Conservation (phyloP, 805 yeast genomes). For the Candida verbasci region DNA sequence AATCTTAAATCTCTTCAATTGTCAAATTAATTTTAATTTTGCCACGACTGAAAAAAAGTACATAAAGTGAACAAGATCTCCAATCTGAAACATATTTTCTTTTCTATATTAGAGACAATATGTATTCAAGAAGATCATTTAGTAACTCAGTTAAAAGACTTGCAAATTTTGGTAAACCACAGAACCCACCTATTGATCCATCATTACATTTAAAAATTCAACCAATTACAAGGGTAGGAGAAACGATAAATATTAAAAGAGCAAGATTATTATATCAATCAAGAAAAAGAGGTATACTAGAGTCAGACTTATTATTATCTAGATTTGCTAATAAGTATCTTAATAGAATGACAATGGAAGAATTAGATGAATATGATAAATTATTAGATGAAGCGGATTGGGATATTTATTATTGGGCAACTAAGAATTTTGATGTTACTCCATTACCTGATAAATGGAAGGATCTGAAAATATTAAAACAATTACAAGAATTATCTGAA, state of each 20-base stretch:
- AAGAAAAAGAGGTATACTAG: constrained; percentile 92
- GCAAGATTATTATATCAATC: constrained; percentile 91
- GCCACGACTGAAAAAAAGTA: too few species aligned
- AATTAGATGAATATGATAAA: constrained; percentile 80
- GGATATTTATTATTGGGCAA: constrained; percentile 99
- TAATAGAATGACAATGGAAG: constrained; percentile 50
- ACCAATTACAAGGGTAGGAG: constrained; percentile 76
- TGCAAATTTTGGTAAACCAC: constrained; percentile 38
- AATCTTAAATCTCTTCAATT: too few species aligned
- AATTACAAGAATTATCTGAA: constrained; percentile 69
- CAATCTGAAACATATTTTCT: too few species aligned
- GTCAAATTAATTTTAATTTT: too few species aligned
- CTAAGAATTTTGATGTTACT: constrained; percentile 72
- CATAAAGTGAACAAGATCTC: too few species aligned
- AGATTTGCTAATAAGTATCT: constrained; percentile 80
- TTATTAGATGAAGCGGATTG: constrained; percentile 94
- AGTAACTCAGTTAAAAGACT: not conserved
- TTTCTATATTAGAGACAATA: too few species aligned
- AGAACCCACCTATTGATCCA: constrained; percentile 29
- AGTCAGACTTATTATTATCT: constrained; percentile 81
- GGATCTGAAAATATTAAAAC: constrained; percentile 54
- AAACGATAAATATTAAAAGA: constrained; percentile 65
- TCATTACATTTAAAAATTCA: constrained; percentile 50
- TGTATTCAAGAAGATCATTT: too few species aligned
- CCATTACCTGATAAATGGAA: constrained; percentile 89